phyloP scores from a whole-genome alignment of 2,329 filamentous ascomycete species.

The Pseudogymnoascus sp. region DNA sequence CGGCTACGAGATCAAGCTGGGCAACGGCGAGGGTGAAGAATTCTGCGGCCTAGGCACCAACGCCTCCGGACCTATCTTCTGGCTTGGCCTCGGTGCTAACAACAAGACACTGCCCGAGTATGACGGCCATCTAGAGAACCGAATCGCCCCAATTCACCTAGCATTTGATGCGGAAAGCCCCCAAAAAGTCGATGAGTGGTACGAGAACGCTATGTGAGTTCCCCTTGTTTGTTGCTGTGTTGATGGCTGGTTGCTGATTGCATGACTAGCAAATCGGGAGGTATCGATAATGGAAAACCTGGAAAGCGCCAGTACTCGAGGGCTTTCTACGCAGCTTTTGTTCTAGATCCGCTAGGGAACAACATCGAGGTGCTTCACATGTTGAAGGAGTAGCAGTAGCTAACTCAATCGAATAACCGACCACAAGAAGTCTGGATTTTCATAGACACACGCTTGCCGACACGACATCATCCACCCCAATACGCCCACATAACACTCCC shows the following conservation, averaged over 20 bases:
- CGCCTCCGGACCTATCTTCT: constrained; percentile 15
- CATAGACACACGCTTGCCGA: no score
- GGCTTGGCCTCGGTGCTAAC: constrained; percentile 16
- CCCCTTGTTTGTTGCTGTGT: not conserved
- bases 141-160: constrained; percentile 12
- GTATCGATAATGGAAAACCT: constrained; percentile 17
- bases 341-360: constrained; percentile 20
- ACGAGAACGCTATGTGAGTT: constrained; percentile 16
- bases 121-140: constrained; percentile 4
- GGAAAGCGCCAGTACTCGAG: constrained; percentile 17
- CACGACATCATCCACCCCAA: no score
- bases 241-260: not conserved
- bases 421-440: not conserved
- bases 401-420: not conserved
- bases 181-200: constrained; percentile 17
- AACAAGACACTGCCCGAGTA: constrained; percentile 6
- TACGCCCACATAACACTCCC: no score
- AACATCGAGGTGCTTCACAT: constrained; percentile 17
- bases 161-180: constrained; percentile 14
- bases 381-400: not conserved
- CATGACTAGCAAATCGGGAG: constrained; percentile 15
- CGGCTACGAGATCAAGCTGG: constrained; percentile 16
- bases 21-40: constrained; percentile 13
- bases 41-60: constrained; percentile 12
- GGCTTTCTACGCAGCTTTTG: constrained; percentile 20